Conservation (phyloP, 345 rosid species). For the Carallia pectinifolia region DNA sequence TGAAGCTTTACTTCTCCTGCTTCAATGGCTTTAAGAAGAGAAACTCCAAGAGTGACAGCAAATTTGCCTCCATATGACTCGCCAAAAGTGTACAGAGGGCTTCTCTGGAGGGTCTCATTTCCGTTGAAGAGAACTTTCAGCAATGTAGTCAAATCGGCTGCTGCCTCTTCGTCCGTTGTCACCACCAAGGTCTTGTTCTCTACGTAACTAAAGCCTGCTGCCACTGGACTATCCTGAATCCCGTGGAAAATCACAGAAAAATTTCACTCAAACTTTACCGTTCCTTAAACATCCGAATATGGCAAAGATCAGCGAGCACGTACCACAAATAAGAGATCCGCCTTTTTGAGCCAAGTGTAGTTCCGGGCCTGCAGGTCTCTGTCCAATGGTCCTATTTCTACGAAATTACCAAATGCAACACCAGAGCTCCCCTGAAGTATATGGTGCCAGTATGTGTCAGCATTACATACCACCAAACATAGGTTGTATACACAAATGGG, state of each 20-base stretch:
- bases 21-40: slow-evolving; percentile 36
- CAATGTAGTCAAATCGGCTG: slow-evolving; percentile 41
- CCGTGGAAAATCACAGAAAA: background rate
- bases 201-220: slow-evolving; percentile 44
- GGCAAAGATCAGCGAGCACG: background rate
- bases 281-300: no score
- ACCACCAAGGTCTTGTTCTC: slow-evolving; percentile 34
- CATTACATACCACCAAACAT: background rate
- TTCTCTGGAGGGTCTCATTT: slow-evolving; percentile 29
- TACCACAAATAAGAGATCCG: slow-evolving; percentile 51
- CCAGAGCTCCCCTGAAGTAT: slow-evolving; percentile 36
- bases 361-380: slow-evolving; percentile 34
- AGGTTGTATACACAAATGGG: no score
- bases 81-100: slow-evolving; percentile 40
- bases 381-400: slow-evolving; percentile 45
- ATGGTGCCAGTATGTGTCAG: background rate
- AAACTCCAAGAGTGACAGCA: slow-evolving; percentile 41
- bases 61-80: slow-evolving; percentile 57
- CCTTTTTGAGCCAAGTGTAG: slow-evolving; percentile 43
- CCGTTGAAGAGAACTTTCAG: slow-evolving; percentile 37
- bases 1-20: slow-evolving; percentile 40
- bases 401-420: slow-evolving; percentile 40
- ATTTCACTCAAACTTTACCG: background rate
- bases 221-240: slow-evolving; percentile 45
- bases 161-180: slow-evolving; percentile 45